Evolutionary conservation across 2,329 filamentous ascomycete genomes (phyloP), one percentile per base, ranked within the genome.

Genomic region (Colletotrichum musae): DNA sequence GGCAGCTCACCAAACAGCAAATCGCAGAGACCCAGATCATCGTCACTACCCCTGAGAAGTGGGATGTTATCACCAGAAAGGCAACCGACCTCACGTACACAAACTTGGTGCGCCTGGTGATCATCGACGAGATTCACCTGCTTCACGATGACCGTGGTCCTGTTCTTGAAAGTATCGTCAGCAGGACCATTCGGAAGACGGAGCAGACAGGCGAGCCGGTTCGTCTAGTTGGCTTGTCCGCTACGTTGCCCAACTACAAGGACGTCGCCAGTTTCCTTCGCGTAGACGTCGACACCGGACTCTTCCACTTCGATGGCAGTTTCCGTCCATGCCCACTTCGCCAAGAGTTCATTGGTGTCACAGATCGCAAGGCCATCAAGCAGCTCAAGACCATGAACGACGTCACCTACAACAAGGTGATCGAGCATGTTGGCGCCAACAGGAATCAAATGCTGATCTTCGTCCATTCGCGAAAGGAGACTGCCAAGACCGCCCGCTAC

Each of bases 321-420:
- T 99, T 91, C 85, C 89, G 96, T 74, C 97, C 96, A 70, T 99
- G 96, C 79, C 96, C 96, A 2, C 82, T 99, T 74, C 94, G 94
- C 75, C 96, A 99, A 79, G 97, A 99, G 80, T 99, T 98, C 77
- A 94, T 99, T 73, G 96, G 96, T 61, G 93, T 99, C 51, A 98
- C 95, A 0, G 96, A 99, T 74, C 97, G 96, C 83, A 98, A 98
- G 80, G 93, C 96, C 6, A 99, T 99, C 83, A 99, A 98, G 82
- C 96, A 99, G 80, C 85, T 99, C 63, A 98, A 98, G 86, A 97
- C 93, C 1, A 99, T 99, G 96, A 99, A 99, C 77, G 96, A 99
- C 75, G 95, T 99, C 63, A 98, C 94, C 67, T 99, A 99, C 80
- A 97, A 92, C 72, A 99, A 99, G 81, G 95, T 98, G 32, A 89